Evolutionary conservation across 140 eudicot species (phyloP).

Genomic region (Artemisia princeps): DNA sequence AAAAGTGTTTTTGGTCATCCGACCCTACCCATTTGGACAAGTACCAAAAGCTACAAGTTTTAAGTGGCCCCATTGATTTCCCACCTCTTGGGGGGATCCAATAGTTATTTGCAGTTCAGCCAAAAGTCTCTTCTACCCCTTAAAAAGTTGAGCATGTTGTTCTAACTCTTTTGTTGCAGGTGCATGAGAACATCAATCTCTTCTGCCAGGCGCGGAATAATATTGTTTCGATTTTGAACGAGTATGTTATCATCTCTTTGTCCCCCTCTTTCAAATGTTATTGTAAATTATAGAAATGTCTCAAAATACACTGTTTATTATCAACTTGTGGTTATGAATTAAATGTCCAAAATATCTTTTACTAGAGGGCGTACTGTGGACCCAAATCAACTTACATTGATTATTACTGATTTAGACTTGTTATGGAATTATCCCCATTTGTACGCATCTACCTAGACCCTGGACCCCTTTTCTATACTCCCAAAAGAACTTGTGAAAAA

Average conservation of each 20-base stretch:
- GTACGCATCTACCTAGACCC: background rate
- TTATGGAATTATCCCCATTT: background rate
- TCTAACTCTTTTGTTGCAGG: conserved; percentile 32
- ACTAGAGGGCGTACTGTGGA: background rate
- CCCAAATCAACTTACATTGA: background rate
- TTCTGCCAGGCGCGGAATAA: conserved; percentile 59
- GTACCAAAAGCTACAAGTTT: too few relatives aligned
- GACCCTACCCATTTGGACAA: background rate
- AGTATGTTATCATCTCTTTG: conserved; percentile 39
- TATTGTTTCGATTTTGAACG: conserved; percentile 42
- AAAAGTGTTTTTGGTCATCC: background rate
- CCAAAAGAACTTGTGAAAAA: too few relatives aligned
- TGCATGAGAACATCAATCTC: conserved; percentile 59
- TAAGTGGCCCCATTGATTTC: too few relatives aligned
- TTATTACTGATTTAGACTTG: background rate
- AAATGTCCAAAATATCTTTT: background rate
- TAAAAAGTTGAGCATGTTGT: conserved; percentile 3
- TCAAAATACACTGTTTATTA: background rate
- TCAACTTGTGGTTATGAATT: background rate
- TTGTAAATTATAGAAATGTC: background rate
- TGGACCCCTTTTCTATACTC: too few relatives aligned
- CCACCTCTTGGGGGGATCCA: background rate
- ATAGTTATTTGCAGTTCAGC: background rate
- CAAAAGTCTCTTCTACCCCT: background rate
- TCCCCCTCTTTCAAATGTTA: background rate